Evolutionary conservation across 352 stramenopile genomes (phyloP), one percentile per base, ranked within the genome.

Genomic region (Plasmopara halstedii): DNA sequence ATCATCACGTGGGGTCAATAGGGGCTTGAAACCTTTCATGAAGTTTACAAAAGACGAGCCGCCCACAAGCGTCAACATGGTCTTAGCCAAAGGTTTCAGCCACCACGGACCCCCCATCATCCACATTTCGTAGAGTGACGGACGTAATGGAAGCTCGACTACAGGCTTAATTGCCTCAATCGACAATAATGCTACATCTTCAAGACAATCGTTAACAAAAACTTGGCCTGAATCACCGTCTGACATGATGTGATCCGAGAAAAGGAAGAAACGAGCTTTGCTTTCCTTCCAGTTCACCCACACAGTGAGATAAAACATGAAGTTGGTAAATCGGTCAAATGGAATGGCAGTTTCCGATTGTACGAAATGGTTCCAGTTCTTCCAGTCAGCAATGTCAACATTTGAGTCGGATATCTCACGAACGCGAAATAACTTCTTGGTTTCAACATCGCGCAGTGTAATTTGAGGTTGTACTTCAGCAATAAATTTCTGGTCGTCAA

Each of bases 171-270:
- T 43, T 0, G 46, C 54, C 8, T 59, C 57, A n/a, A 62, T 62
- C 5, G 64, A 73, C 2, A 71, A 42, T 21, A 67, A 25, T 8
- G 68, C 65, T 2, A 66, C 15, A 25, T 58, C 38, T 11, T 76
- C 55, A 7, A 85, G 51, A 10, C 73, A 50, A 26, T 75, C 53
- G 20, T 82, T 73, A 9, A 83, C 42, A 7, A 85, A 55, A 42
- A 78, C 68, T 29, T 57, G 44, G 0, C 68, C 68, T 0, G 73
- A 79, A 10, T 59, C 58, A 0, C 63, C 54, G 37, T 85, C 73
- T 22, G 68, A 77, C 68, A 85, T 73, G 47, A 72, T 70, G 51
- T 78, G 67, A 44, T 85, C 73, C 1, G 70, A 70, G 51, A 79
- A 79, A 19, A 83, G 48, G 37, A 77, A 53, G 32, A 83, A 60